Percentiles rank a stretch among this genome's conserved stretches.
These are phyloP conservation scores for Phytophthora cryptogea DNA, from an alignment of 352 stramenopile genomes.

Conservation along the genomic window DNA sequence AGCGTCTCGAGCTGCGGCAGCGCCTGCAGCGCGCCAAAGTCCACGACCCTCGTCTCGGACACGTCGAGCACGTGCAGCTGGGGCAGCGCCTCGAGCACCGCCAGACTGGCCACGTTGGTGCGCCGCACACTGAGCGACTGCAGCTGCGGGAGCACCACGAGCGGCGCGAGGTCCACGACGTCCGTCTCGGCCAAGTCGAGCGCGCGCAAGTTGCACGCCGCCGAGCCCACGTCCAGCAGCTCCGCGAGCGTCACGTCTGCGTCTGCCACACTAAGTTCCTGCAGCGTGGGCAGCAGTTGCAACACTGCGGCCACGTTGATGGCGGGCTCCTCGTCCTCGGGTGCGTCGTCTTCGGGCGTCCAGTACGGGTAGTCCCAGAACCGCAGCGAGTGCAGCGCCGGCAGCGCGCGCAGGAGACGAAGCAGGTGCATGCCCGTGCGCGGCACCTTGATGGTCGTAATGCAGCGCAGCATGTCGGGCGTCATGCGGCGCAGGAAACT, in stretches of 20 bases:
- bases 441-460: constrained; percentile 36
- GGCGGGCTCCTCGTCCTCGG: constrained; percentile 32
- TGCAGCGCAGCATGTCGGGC: constrained; percentile 35
- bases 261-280: constrained; percentile 45
- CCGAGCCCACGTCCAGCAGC: constrained; percentile 24
- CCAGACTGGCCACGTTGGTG: constrained; percentile 39
- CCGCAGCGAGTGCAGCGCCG: constrained; percentile 31
- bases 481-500: constrained; percentile 40
- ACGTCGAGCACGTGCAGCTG: constrained; percentile 43
- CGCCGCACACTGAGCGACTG: constrained; percentile 40
- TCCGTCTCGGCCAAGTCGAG: constrained; percentile 45
- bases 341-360: constrained; percentile 23
- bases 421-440: constrained; percentile 50
- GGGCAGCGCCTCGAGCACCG: constrained; percentile 31
- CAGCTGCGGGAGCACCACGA: constrained; percentile 33
- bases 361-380: constrained; percentile 55
- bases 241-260: constrained; percentile 35
- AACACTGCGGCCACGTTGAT: constrained; percentile 44
- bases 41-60: constrained; percentile 45
- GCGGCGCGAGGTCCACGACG: constrained; percentile 35
- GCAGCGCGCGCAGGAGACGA: constrained; percentile 40
- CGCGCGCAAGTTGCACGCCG: constrained; percentile 17
- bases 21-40: constrained; percentile 35
- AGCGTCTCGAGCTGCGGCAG: constrained; percentile 37
- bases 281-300: constrained; percentile 35